phyloP scores from a whole-genome alignment of 805 yeast species.

The Isabelozyma gotoi region DNA sequence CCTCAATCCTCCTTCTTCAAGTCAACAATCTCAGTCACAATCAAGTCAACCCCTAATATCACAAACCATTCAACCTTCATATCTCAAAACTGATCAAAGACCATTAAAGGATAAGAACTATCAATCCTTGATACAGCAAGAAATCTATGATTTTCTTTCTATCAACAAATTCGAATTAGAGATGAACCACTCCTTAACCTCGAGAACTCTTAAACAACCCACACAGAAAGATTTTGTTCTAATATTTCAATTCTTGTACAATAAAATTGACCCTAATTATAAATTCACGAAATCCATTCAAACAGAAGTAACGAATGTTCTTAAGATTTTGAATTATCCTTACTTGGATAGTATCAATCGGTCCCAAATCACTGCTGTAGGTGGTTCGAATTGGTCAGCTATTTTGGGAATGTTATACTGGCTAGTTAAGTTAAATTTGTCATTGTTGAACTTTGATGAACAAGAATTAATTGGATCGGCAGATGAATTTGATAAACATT shows the following conservation, averaged over 20 bases:
- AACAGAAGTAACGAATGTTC: constrained; percentile 66
- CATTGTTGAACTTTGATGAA: constrained; percentile 27
- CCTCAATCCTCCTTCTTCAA: constrained; percentile 5
- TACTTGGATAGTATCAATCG: constrained; percentile 77
- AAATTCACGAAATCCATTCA: constrained; percentile 68
- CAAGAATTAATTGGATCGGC: constrained; percentile 36
- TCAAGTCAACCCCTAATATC: constrained; percentile 7
- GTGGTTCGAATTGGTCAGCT: constrained; percentile 84
- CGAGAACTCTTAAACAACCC: constrained; percentile 67
- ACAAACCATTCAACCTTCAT: constrained; percentile 7
- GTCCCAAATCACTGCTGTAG: constrained; percentile 86
- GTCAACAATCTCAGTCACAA: constrained; percentile 10
- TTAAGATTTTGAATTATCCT: constrained; percentile 73
- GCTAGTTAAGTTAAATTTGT: constrained; percentile 59
- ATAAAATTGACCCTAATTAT: constrained; percentile 76
- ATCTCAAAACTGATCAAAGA: constrained; percentile 54
- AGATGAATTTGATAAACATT: constrained; percentile 49
- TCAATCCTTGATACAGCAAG: constrained; percentile 64
- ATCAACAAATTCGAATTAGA: constrained; percentile 71
- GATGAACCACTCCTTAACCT: constrained; percentile 66
- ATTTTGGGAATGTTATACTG: constrained; percentile 83
- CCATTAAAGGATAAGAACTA: constrained; percentile 74
- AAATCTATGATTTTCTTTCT: constrained; percentile 62
- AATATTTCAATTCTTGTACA: constrained; percentile 79
- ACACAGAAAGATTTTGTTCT: constrained; percentile 83